phyloP scores from a whole-genome alignment of 306 rosid species.

The Ziziphus jujuba region DNA sequence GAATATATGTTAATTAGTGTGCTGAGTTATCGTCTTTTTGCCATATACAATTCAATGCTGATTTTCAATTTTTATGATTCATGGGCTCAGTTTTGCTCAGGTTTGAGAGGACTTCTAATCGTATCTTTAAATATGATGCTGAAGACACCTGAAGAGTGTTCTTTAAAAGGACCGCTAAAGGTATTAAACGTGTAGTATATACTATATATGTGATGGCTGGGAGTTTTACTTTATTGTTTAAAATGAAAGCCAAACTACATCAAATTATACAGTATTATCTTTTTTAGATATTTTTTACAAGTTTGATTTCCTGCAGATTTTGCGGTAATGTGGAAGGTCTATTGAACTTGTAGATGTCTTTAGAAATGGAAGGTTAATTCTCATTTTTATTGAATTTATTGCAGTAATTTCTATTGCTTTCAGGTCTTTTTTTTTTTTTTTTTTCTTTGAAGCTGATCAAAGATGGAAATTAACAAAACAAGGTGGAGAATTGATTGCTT shows the following conservation, averaged over 20 bases:
- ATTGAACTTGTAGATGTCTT: constrained; percentile 88
- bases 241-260: too few relatives aligned
- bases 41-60: neutral
- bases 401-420: neutral
- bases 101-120: neutral
- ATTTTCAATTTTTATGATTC: neutral
- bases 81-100: neutral
- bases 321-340: constrained; percentile 76
- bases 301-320: constrained; percentile 51
- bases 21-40: constrained; percentile 11
- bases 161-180: too few relatives aligned
- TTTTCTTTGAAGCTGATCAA: too few relatives aligned
- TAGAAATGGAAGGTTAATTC: constrained; percentile 76
- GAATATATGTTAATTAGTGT: constrained; percentile 6
- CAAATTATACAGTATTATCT: too few relatives aligned
- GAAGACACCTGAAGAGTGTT: too few relatives aligned
- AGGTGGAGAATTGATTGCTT: too few relatives aligned
- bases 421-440: too few relatives aligned
- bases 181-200: too few relatives aligned
- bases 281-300: neutral
- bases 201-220: too few relatives aligned
- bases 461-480: too few relatives aligned
- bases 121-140: neutral
- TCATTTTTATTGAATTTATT: neutral
- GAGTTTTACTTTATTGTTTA: too few relatives aligned